These are phyloP conservation scores for Clavispora fructus DNA, from an alignment of 805 yeast species.

Conservation along the genomic window DNA sequence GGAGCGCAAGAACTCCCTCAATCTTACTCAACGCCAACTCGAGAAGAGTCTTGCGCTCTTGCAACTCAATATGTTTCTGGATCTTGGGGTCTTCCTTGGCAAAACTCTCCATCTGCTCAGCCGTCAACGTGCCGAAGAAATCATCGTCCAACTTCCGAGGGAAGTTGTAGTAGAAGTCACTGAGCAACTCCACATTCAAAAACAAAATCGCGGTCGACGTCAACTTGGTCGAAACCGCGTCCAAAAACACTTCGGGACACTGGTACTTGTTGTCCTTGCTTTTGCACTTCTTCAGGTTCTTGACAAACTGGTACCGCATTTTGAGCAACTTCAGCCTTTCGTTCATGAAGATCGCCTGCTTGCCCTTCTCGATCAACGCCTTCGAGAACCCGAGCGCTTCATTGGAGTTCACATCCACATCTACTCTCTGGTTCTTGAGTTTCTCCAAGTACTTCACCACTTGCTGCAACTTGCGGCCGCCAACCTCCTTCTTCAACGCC, in stretches of 20 bases:
- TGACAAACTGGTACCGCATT: conserved; percentile 65
- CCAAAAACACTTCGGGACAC: conserved; percentile 93
- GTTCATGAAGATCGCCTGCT: conserved; percentile 72
- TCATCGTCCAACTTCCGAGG: conserved; percentile 87
- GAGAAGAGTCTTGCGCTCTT: conserved; percentile 83
- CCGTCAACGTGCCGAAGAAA: conserved; percentile 56
- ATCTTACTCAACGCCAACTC: conserved; percentile 81
- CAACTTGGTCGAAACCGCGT: conserved; percentile 85
- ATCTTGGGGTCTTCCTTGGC: conserved; percentile 95
- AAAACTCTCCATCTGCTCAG: conserved; percentile 78
- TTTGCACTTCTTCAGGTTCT: conserved; percentile 72
- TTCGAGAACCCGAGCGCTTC: conserved; percentile 85
- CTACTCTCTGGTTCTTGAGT: conserved; percentile 32
- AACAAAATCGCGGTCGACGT: conserved; percentile 92
- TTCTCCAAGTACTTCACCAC: conserved; percentile 70
- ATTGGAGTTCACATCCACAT: conserved; percentile 39
- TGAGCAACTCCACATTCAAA: conserved; percentile 84
- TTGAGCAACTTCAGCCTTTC: conserved; percentile 67
- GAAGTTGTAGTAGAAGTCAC: conserved; percentile 93
- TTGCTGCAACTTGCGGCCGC: conserved; percentile 77
- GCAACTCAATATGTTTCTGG: conserved; percentile 85
- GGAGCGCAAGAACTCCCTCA: conserved; percentile 73
- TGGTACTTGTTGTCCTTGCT: conserved; percentile 75
- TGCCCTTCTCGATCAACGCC: conserved; percentile 68
- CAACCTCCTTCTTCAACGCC: conserved; percentile 62